Percentiles rank a stretch among this genome's conserved stretches.
Evolutionary conservation across 495 filamentous ascomycete species (phyloP).

Genomic region (Neurospora sp.): DNA sequence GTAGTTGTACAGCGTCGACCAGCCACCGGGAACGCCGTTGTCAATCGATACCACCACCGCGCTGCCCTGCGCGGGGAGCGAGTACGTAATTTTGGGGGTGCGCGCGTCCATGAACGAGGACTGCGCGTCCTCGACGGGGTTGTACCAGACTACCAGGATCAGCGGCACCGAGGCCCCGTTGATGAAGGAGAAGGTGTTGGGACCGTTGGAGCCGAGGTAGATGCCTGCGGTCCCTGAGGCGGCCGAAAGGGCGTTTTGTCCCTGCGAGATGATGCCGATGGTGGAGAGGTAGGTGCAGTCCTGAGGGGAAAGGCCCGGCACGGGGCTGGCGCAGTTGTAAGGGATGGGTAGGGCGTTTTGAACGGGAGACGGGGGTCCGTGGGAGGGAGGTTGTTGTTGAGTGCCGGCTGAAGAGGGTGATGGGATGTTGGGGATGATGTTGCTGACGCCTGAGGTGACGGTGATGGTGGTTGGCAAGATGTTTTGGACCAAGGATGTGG

Average conservation of each 20-base stretch:
- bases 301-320: constrained; percentile 6
- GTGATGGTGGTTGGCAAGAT: neutral
- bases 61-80: constrained; percentile 8
- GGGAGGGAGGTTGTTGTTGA: neutral
- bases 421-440: neutral
- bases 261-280: constrained; percentile 19
- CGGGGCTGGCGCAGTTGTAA: constrained; percentile 6
- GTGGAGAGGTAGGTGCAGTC: constrained; percentile 19
- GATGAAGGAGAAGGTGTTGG: constrained; percentile 21
- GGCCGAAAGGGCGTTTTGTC: constrained; percentile 10
- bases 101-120: constrained; percentile 19
- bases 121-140: constrained; percentile 5
- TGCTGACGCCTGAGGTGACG: neutral
- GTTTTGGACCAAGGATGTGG: neutral
- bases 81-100: constrained; percentile 18
- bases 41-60: constrained; percentile 14
- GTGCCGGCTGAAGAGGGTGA: neutral
- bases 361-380: neutral
- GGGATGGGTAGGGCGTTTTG: neutral
- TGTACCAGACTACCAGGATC: constrained; percentile 18
- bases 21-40: constrained; percentile 21
- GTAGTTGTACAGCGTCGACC: constrained; percentile 20
- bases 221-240: constrained; percentile 10
- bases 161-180: constrained; percentile 16
- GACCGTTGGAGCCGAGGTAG: constrained; percentile 16